Base-by-base conservation (phyloP, 345 rosid species). In the Linum tenue region DNA sequence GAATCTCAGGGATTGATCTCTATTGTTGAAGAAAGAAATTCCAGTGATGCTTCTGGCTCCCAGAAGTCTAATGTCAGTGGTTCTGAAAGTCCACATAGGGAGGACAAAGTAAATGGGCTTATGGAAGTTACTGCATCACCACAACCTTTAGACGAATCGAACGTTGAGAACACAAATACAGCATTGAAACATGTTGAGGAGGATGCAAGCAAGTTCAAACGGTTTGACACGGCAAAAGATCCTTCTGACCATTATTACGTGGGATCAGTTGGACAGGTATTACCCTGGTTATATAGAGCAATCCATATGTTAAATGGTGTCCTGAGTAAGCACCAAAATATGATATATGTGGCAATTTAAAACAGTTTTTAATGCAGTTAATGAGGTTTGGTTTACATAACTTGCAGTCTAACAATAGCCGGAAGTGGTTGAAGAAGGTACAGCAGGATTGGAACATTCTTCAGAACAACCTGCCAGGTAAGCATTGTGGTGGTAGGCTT, bases 391-490 rank as follows among this genome's bases (percentile, higher is more conserved):
- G 11, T 48, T 15, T 9, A 9, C 53, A 9, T 5, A 1, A 48
- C 67, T 66, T 77, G 74, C 87, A 95, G 99, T 74, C 62, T 64
- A 84, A 78, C 77, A 78, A 77, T 69, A 88, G 87, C 74, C 84
- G 98, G 80, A 79, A 82, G 77, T 95, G 98, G 98, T 68, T 89
- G 55, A 91, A 83, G 85, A 95, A 95, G 84, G 87, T 95, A 68
- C 95, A 95, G 74, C 99, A 91, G 76, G 97, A 89, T 69, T 95
- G 98, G 98, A 86, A 74, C 78, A 87, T 95, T 77, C 95, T 95
- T 75, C 96, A 91, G 76, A 89, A 87, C 82, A 94, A 88, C 77
- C 88, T 94, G 55, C 97, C 97, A 7, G 99, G 99, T 91, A 82
- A 81, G 83, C 37, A 38, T 4, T 71, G 35, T 48, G 39, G 58